Percentiles rank a stretch among this genome's conserved stretches.
Evolutionary conservation across 805 yeast species (phyloP).

Genomic region (Pichia californica): DNA sequence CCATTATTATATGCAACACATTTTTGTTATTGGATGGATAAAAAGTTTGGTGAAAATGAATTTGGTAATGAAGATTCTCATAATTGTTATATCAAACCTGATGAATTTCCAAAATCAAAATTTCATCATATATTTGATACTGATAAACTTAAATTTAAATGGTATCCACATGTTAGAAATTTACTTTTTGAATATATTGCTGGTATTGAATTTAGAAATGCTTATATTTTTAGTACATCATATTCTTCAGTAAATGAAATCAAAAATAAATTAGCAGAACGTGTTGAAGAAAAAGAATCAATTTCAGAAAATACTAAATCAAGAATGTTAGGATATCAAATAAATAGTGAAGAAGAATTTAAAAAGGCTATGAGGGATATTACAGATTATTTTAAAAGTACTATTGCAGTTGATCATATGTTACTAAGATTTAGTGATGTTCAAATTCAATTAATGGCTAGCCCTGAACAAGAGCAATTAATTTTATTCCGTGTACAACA

Average conservation of each 20-base stretch:
- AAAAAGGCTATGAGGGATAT: constrained; percentile 44
- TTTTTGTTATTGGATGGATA: constrained; percentile 62
- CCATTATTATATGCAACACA: constrained; percentile 68
- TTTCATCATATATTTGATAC: constrained; percentile 67
- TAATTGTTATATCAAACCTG: constrained; percentile 49
- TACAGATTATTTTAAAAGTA: constrained; percentile 27
- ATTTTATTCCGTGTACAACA: constrained; percentile 68
- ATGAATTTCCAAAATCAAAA: constrained; percentile 16
- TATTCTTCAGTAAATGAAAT: constrained; percentile 25
- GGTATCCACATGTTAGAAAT: constrained; percentile 70
- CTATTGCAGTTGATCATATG: constrained; percentile 45
- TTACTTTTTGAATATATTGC: constrained; percentile 54
- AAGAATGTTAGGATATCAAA: background rate
- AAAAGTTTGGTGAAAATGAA: constrained; percentile 24
- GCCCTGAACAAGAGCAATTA: constrained; percentile 47
- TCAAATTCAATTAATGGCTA: constrained; percentile 66
- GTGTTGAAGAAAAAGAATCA: background rate
- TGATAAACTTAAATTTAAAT: constrained; percentile 66
- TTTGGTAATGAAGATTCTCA: constrained; percentile 56
- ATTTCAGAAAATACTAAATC: background rate
- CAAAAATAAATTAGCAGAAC: constrained; percentile 3
- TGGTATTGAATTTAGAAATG: constrained; percentile 38
- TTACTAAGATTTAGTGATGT: constrained; percentile 69
- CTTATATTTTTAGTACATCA: constrained; percentile 32
- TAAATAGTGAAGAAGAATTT: constrained; percentile 31